Evolutionary conservation across 129 eudicot genomes (phyloP).

Genomic region (sunflower (Helianthus annuus)): DNA sequence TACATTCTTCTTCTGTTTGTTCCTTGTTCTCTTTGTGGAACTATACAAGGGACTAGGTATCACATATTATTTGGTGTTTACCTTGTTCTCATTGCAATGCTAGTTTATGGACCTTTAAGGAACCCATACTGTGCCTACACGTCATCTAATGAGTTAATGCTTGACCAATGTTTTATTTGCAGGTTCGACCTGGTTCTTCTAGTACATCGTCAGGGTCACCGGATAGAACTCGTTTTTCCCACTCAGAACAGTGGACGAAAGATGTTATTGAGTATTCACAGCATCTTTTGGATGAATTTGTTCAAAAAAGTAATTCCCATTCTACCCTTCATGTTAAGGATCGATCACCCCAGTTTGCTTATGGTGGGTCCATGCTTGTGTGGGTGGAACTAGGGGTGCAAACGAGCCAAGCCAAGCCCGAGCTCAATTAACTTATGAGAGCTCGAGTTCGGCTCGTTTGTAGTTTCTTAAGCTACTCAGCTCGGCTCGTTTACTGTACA

Average conservation of each 20-base stretch:
- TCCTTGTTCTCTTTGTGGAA: too few species aligned
- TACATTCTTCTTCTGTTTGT: too few species aligned
- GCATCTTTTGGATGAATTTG: constrained; percentile 74
- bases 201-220: constrained; percentile 60
- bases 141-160: not conserved
- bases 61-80: too few species aligned
- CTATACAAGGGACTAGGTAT: too few species aligned
- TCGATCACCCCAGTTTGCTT: constrained; percentile 62
- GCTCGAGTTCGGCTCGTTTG: too few species aligned
- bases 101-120: not conserved
- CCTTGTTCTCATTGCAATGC: too few species aligned
- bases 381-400: too few species aligned
- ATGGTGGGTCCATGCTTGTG: constrained; percentile 62
- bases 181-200: constrained; percentile 76
- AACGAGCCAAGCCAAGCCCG: too few species aligned
- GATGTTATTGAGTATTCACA: constrained; percentile 90
- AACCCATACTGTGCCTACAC: not conserved
- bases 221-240: constrained; percentile 65
- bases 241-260: constrained; percentile 95
- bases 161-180: constrained; percentile 35
- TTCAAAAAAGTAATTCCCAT: constrained; percentile 53
- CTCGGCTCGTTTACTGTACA: too few species aligned
- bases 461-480: too few species aligned
- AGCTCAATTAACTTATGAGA: too few species aligned
- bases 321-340: constrained; percentile 53